Conservation (phyloP, 1,284 basidiomycete genomes). For the Naganishia sp. region DNA sequence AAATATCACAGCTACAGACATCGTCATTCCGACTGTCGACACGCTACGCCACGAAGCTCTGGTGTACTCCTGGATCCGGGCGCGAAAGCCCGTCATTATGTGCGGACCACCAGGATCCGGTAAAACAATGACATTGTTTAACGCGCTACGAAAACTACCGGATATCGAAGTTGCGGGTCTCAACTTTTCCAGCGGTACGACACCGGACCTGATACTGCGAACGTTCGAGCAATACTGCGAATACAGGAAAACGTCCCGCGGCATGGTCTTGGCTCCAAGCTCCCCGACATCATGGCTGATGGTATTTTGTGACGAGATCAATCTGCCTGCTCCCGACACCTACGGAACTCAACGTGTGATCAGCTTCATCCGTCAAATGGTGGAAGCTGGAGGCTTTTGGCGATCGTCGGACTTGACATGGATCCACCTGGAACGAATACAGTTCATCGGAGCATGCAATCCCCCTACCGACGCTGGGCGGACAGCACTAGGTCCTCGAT, state of each 20-base stretch:
- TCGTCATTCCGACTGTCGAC: constrained; percentile 97
- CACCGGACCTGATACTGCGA: constrained; percentile 95
- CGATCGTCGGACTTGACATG: constrained; percentile 91
- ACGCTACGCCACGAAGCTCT: constrained; percentile 99
- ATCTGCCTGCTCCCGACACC: constrained; percentile 93
- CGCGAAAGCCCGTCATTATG: constrained; percentile 97
- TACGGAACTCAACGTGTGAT: constrained; percentile 99
- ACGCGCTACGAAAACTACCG: constrained; percentile 92
- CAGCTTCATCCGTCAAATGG: constrained; percentile 95
- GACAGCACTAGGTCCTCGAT: constrained; percentile 94
- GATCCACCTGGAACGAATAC: constrained; percentile 96
- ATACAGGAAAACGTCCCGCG: constrained; percentile 96
- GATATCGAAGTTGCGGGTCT: constrained; percentile 99
- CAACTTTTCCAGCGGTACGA: constrained; percentile 99
- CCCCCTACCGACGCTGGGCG: constrained; percentile 99
- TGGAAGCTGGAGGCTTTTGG: constrained; percentile 95
- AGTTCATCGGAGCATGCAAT: constrained; percentile 99
- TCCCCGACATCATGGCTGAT: constrained; percentile 98
- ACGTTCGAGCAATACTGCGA: constrained; percentile 99
- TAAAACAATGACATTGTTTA: constrained; percentile 99
- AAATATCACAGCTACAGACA: constrained; percentile 89
- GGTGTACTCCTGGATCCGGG: constrained; percentile 96
- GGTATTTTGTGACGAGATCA: constrained; percentile 99
- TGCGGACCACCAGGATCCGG: constrained; percentile 99
- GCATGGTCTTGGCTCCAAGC: constrained; percentile 85